phyloP scores from a whole-genome alignment of 768 basidiomycete species.

The Gautieria morchelliformis region DNA sequence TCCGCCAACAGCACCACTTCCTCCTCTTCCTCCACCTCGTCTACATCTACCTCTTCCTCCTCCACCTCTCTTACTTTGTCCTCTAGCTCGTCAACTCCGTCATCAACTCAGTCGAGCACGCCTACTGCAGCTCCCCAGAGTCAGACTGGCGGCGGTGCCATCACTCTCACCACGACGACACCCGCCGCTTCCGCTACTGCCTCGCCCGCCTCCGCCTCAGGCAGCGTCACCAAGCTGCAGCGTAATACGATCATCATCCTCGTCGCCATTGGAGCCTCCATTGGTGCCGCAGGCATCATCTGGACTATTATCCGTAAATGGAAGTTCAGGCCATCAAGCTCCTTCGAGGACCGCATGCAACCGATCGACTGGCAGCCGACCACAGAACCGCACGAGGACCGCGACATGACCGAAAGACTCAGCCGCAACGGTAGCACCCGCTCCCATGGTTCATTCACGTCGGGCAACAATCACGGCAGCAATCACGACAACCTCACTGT shows the following conservation, averaged over 20 bases:
- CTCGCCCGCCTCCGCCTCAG: constrained; percentile 19
- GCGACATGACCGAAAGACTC: constrained; percentile 26
- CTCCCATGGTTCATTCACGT: constrained; percentile 54
- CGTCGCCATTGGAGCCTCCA: constrained; percentile 56
- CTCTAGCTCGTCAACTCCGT: constrained; percentile 15
- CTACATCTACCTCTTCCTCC: constrained; percentile 5
- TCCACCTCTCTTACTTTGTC: neutral
- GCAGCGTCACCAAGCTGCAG: constrained; percentile 34
- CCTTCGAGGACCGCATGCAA: constrained; percentile 76
- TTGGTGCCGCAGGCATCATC: constrained; percentile 61
- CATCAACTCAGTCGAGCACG: neutral
- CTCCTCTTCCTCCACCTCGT: constrained; percentile 7
- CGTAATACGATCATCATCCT: constrained; percentile 46
- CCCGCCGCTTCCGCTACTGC: constrained; percentile 20
- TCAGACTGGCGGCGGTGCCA: neutral
- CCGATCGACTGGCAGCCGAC: constrained; percentile 87
- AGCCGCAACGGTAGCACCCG: constrained; percentile 42
- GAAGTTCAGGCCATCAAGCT: constrained; percentile 74
- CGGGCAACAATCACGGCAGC: constrained; percentile 25
- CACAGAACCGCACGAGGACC: constrained; percentile 27
- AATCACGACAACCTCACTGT: constrained; percentile 25
- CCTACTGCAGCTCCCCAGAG: neutral
- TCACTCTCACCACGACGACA: constrained; percentile 14
- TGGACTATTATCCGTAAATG: constrained; percentile 92
- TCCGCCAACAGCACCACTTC: constrained; percentile 14